Base-by-base conservation (phyloP, 139 green algal species). In the Auxenochlorella protothecoides region DNA sequence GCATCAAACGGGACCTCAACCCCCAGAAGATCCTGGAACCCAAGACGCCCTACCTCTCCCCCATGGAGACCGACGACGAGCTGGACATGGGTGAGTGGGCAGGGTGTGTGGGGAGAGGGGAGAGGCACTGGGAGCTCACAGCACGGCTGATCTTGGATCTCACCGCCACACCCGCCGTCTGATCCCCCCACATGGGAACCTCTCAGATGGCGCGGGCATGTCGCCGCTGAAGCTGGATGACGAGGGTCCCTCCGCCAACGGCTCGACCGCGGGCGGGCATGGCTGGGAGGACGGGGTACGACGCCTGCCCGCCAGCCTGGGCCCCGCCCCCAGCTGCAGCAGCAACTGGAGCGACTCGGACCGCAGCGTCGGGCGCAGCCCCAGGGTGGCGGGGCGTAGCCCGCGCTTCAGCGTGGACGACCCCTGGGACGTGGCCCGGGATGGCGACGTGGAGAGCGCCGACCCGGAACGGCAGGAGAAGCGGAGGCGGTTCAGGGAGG, bases 21-120 rank as follows among this genome's bases (percentile, higher is more conserved):
- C 79, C 79, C 2, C 62, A 52, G 27, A 80, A 83, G 55, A 83
- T 84, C 12, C 64, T 80, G 61, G 79, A 84, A 63, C 79, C 79
- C 53, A 84, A 84, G 72, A 84, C 79, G 65, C 79, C 79, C 4
- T 84, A 80, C 67, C 63, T 78, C 3, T 67, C 59, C 9, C 75
- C 74, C 15, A 66, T 78, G 60, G 67, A 72, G 5, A 78, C 75
- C 6, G 79, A 84, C 12, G 79, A 84, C 52, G 75, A 79, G 59
- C 27, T 65, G 12, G 73, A 78, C 55, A 27, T 72, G 16, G 60
- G 73, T 76, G 60, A 4, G 59, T 67, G 11, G 51, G 57, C 9
- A 15, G 11, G 57, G 57, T 71, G 6, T 52, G 13, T 6, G 14
- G 67, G 13, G 56, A 71, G 67, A 64, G 16, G 6, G 15, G 15